phyloP scores from a whole-genome alignment of 1,284 basidiomycete species.

The Apiotrichum mycotoxinovorans region DNA sequence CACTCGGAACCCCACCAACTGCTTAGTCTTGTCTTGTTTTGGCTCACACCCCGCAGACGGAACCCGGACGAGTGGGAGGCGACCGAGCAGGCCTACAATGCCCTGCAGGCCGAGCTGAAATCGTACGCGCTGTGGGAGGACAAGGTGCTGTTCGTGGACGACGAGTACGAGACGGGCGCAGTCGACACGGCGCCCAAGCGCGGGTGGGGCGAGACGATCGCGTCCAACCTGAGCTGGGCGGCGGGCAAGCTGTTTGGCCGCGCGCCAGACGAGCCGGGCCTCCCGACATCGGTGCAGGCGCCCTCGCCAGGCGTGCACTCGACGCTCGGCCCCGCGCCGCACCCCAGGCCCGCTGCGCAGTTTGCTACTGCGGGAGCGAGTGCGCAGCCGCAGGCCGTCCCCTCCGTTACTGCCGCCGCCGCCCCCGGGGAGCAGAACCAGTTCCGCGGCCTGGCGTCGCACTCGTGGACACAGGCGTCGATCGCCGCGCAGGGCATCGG shows the following conservation, averaged over 20 bases:
- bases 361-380: no score
- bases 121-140: constrained; percentile 41
- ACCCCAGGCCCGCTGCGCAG: not conserved
- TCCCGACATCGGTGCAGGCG: constrained; percentile 15
- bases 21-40: no score
- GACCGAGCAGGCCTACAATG: constrained; percentile 31
- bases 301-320: constrained; percentile 17
- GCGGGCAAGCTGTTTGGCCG: not conserved
- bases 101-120: constrained; percentile 39
- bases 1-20: no score
- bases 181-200: constrained; percentile 20
- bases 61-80: constrained; percentile 44
- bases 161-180: constrained; percentile 43
- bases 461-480: constrained; percentile 43
- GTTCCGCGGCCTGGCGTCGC: constrained; percentile 26
- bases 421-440: constrained; percentile 4
- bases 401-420: not conserved
- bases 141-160: constrained; percentile 42
- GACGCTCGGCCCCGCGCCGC: constrained; percentile 14
- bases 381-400: not conserved
- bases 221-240: constrained; percentile 14
- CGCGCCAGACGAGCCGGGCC: not conserved
- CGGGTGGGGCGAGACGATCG: constrained; percentile 45
- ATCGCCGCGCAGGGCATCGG: constrained; percentile 42
- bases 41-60: constrained; percentile 17